These are phyloP conservation scores for Didymella pomorum DNA, from an alignment of 2,329 filamentous ascomycete species.

Conservation along the genomic window DNA sequence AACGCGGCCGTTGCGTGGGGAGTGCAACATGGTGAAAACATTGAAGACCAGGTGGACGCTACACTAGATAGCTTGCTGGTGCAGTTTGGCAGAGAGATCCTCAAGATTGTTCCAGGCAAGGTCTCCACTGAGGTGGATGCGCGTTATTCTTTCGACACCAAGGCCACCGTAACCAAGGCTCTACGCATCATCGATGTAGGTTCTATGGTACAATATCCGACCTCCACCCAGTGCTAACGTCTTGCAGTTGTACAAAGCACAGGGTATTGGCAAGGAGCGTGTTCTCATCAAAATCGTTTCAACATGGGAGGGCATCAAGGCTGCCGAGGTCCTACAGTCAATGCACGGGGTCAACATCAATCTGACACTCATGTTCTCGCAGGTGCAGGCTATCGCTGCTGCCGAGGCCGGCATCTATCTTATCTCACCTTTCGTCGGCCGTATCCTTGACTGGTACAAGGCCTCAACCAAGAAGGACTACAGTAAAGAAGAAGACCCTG, in stretches of 20 bases:
- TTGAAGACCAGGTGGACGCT: slow-evolving; percentile 85
- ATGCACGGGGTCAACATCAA: slow-evolving; percentile 98
- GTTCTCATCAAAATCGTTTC: slow-evolving; percentile 98
- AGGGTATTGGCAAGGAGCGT: slow-evolving; percentile 91
- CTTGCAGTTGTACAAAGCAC: slow-evolving; percentile 85
- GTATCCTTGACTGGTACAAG: slow-evolving; percentile 99
- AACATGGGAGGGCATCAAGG: slow-evolving; percentile 99
- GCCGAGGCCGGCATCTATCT: slow-evolving; percentile 96
- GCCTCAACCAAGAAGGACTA: slow-evolving; percentile 93
- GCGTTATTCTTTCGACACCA: slow-evolving; percentile 91
- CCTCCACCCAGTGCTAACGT: slow-evolving; percentile 26
- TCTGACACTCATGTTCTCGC: slow-evolving; percentile 97
- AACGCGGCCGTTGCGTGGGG: slow-evolving; percentile 84
- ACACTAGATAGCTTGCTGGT: slow-evolving; percentile 94
- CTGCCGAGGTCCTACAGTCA: too few relatives aligned
- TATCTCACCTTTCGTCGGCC: slow-evolving; percentile 98
- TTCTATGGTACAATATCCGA: slow-evolving; percentile 16
- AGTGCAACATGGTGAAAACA: slow-evolving; percentile 72
- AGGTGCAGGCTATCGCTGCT: slow-evolving; percentile 90
- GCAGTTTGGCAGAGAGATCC: slow-evolving; percentile 97
- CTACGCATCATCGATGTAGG: slow-evolving; percentile 93
- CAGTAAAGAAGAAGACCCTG: slow-evolving; percentile 87
- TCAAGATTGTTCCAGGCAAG: slow-evolving; percentile 96
- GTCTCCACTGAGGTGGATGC: slow-evolving; percentile 99
- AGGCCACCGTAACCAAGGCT: slow-evolving; percentile 93